These are phyloP conservation scores for Chrysoporthe puriensis DNA, from an alignment of 2,329 filamentous ascomycete genomes.

Conservation along the genomic window DNA sequence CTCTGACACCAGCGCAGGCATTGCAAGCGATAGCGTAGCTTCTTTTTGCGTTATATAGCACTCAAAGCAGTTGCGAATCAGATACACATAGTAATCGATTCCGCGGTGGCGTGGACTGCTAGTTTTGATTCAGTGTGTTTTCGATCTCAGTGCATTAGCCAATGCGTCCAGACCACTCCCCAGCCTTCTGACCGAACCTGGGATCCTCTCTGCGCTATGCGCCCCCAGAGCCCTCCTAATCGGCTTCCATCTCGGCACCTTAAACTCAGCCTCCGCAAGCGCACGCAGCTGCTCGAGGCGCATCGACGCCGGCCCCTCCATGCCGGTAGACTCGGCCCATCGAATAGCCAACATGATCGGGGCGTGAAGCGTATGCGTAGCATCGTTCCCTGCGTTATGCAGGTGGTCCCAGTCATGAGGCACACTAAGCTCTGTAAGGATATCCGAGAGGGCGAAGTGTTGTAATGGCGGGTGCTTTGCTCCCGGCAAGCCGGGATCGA, in stretches of 20 bases:
- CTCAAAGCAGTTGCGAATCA: too few relatives aligned
- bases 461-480: neutral
- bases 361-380: slow-evolving; percentile 17
- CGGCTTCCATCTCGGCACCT: slow-evolving; percentile 12
- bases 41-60: too few relatives aligned
- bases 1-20: too few relatives aligned
- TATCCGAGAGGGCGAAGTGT: slow-evolving; percentile 2
- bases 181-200: neutral
- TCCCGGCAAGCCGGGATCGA: slow-evolving; percentile 7
- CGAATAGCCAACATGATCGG: slow-evolving; percentile 8
- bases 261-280: slow-evolving; percentile 8
- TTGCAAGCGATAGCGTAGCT: too few relatives aligned
- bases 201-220: neutral
- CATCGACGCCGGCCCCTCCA: neutral
- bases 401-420: slow-evolving; percentile 7
- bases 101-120: too few relatives aligned
- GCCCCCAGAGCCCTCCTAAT: slow-evolving; percentile 12
- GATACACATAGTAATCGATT: too few relatives aligned
- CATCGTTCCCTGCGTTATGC: slow-evolving; percentile 18
- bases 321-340: slow-evolving; percentile 3
- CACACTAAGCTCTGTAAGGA: slow-evolving; percentile 16
- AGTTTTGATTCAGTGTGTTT: neutral
- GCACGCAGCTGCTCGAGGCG: slow-evolving; percentile 12
- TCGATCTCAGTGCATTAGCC: neutral
- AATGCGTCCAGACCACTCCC: slow-evolving; percentile 5